Conservation (phyloP, 2,329 filamentous ascomycete species). For the Talaromyces sp. region DNA sequence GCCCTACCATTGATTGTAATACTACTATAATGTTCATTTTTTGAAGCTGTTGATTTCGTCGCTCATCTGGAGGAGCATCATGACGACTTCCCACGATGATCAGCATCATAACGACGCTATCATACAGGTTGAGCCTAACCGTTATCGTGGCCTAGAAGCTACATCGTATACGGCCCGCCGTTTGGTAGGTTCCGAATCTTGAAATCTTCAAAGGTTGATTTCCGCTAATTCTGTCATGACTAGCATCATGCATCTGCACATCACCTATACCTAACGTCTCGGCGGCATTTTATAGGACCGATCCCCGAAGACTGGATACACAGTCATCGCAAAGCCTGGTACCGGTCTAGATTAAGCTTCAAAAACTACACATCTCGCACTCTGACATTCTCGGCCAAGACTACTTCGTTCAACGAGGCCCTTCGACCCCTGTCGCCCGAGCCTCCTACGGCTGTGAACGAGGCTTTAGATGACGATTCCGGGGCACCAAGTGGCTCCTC, state of each 20-base stretch:
- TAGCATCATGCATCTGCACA: slow-evolving; percentile 60
- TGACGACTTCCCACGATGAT: slow-evolving; percentile 13
- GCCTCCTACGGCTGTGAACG: neutral
- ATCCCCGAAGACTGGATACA: slow-evolving; percentile 64
- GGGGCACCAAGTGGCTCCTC: neutral
- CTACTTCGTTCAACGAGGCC: slow-evolving; percentile 29
- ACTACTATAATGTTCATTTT: neutral
- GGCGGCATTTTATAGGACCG: slow-evolving; percentile 63
- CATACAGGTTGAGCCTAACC: slow-evolving; percentile 19
- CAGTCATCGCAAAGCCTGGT: slow-evolving; percentile 62
- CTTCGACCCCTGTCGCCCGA: neutral
- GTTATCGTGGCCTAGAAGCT: slow-evolving; percentile 39
- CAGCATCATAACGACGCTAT: neutral
- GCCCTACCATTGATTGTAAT: neutral
- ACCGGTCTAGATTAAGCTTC: slow-evolving; percentile 45
- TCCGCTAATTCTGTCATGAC: slow-evolving; percentile 11
- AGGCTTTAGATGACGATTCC: neutral
- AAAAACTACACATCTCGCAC: slow-evolving; percentile 47
- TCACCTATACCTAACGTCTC: slow-evolving; percentile 60
- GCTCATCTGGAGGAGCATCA: slow-evolving; percentile 12
- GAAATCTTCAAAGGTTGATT: slow-evolving; percentile 14
- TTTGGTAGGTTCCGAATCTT: slow-evolving; percentile 41
- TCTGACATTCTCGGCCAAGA: slow-evolving; percentile 52
- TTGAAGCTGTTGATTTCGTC: neutral
- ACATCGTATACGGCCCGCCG: slow-evolving; percentile 55